These are phyloP conservation scores for Clarireedia hainanense DNA, from an alignment of 2,329 filamentous ascomycete genomes.

Conservation along the genomic window DNA sequence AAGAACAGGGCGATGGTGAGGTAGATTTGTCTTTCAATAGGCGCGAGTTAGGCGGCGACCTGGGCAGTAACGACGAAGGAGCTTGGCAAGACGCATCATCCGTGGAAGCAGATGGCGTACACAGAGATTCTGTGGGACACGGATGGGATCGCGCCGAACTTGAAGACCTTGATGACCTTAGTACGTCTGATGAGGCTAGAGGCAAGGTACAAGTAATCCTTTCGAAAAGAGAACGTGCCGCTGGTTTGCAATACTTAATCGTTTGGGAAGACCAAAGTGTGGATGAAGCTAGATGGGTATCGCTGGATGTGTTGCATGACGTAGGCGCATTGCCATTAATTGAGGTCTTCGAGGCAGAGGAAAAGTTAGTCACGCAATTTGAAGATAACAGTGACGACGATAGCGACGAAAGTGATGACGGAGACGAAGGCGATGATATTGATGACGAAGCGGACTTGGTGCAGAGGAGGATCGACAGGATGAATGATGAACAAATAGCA, in stretches of 20 bases:
- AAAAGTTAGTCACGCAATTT: slow-evolving; percentile 25
- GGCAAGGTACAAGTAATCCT: slow-evolving; percentile 36
- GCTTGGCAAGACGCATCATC: slow-evolving; percentile 16
- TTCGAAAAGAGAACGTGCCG: slow-evolving; percentile 36
- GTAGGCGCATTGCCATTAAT: slow-evolving; percentile 26
- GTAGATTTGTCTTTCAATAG: slow-evolving; percentile 12
- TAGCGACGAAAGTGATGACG: slow-evolving; percentile 16
- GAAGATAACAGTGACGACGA: slow-evolving; percentile 29
- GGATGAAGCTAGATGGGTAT: slow-evolving; percentile 44
- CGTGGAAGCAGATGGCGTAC: neutral
- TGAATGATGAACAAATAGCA: slow-evolving; percentile 57
- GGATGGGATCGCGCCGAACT: slow-evolving; percentile 39
- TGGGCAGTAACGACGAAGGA: slow-evolving; percentile 35
- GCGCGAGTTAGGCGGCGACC: slow-evolving; percentile 39
- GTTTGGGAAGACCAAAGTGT: slow-evolving; percentile 35
- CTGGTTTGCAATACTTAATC: slow-evolving; percentile 44
- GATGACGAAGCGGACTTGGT: slow-evolving; percentile 31
- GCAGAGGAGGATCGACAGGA: slow-evolving; percentile 33
- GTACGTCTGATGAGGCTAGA: slow-evolving; percentile 40
- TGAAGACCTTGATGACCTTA: slow-evolving; percentile 39
- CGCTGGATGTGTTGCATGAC: slow-evolving; percentile 28
- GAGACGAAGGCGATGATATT: slow-evolving; percentile 28
- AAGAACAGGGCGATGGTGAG: slow-evolving; percentile 14
- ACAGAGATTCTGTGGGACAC: slow-evolving; percentile 6
- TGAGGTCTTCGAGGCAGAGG: slow-evolving; percentile 29